Percentiles rank a stretch among this genome's conserved stretches.
Conservation (phyloP, 192 early-diverging fungal genomes). For the Funneliformis geosporum region DNA sequence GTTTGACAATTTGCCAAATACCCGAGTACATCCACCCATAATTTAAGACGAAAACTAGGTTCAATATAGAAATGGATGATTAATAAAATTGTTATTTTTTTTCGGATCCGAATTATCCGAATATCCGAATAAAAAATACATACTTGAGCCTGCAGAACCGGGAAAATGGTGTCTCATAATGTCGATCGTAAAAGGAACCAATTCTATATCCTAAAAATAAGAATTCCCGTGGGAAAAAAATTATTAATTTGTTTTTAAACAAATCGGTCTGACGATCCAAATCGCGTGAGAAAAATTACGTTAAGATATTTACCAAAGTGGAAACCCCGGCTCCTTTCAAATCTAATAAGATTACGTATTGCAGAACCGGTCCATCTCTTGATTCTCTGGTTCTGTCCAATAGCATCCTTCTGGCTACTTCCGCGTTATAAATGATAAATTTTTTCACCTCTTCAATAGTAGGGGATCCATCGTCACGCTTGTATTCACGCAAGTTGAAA, state of each 20-base stretch:
- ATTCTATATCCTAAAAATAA: conserved; percentile 19
- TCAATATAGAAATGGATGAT: background rate
- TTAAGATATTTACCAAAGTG: conserved; percentile 13
- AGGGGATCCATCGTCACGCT: conserved; percentile 8
- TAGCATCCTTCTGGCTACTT: conserved; percentile 44
- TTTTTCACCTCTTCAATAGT: conserved; percentile 35
- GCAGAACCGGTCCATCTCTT: conserved; percentile 20
- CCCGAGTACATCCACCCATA: conserved; percentile 54
- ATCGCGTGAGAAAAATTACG: background rate
- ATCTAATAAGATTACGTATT: conserved; percentile 27
- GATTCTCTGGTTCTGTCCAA: conserved; percentile 38
- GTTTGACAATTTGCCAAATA: conserved; percentile 47
- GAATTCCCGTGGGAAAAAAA: background rate
- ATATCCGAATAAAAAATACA: background rate
- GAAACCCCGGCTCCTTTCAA: conserved; percentile 27
- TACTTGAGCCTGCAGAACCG: conserved; percentile 19
- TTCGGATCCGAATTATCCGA: background rate
- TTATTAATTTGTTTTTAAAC: background rate
- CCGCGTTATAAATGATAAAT: conserved; percentile 45
- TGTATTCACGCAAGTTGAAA: conserved; percentile 38
- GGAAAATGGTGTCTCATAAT: conserved; percentile 24
- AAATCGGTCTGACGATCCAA: background rate
- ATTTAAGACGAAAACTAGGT: conserved; percentile 41
- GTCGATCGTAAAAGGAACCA: conserved; percentile 19
- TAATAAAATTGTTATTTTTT: background rate